phyloP scores from a whole-genome alignment of 768 basidiomycete genomes.

The Hypsizygus marmoreus region DNA sequence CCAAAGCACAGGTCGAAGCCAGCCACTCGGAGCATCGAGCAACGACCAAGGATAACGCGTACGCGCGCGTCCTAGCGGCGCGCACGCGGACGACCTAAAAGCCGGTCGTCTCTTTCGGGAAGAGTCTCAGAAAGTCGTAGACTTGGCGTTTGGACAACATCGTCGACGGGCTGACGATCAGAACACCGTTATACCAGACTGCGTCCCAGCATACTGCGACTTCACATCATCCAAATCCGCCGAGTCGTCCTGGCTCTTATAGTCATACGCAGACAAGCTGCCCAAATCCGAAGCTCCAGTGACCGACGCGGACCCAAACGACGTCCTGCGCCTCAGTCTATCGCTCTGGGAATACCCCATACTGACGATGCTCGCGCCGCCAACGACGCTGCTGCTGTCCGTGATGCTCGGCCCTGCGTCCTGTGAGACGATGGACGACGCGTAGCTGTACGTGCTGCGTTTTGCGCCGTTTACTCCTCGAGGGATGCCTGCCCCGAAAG shows the following conservation, averaged over 20 bases:
- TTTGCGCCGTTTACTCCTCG: conserved; percentile 68
- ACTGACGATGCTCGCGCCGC: conserved; percentile 51
- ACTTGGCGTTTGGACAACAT: not conserved
- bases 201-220: conserved; percentile 85
- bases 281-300: conserved; percentile 78
- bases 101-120: conserved; percentile 8
- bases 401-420: conserved; percentile 71
- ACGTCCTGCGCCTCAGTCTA: conserved; percentile 74
- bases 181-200: conserved; percentile 84
- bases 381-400: conserved; percentile 64
- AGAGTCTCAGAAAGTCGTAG: conserved; percentile 9
- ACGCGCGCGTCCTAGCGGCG: no score
- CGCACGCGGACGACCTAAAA: no score
- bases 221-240: conserved; percentile 85
- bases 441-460: conserved; percentile 80
- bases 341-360: conserved; percentile 93
- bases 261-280: conserved; percentile 75
- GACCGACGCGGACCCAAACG: conserved; percentile 69
- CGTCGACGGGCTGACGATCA: conserved; percentile 38
- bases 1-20: no score
- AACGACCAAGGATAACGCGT: no score
- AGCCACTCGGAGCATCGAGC: no score
- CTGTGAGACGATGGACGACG: conserved; percentile 92
- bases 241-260: conserved; percentile 88
- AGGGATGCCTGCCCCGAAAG: conserved; percentile 68